Percentiles rank a stretch among this genome's conserved stretches.
phyloP scores from a whole-genome alignment of 1,139 yeast species.

The Protomyces gravidus region DNA sequence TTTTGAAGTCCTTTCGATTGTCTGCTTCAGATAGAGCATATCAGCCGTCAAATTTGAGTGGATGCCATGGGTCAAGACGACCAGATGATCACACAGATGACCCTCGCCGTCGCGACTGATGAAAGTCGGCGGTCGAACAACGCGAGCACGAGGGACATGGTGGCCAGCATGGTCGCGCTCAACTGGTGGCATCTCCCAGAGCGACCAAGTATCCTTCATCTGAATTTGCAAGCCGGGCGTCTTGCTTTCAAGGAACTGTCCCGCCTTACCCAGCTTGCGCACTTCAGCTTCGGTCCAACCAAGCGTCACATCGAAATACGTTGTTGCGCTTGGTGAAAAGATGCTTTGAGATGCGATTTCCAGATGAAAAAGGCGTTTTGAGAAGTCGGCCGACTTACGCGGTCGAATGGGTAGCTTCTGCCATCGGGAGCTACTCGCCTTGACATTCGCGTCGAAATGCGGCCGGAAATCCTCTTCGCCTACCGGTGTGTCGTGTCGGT shows the following conservation, averaged over 20 bases:
- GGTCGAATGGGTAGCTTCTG: conserved; percentile 63
- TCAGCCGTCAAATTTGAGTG: conserved; percentile 89
- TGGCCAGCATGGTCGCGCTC: conserved; percentile 26
- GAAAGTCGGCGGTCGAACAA: conserved; percentile 54
- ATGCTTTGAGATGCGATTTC: conserved; percentile 83
- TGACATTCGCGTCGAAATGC: conserved; percentile 42
- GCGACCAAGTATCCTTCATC: conserved; percentile 30
- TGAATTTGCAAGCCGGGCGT: conserved; percentile 25
- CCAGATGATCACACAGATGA: conserved; percentile 53
- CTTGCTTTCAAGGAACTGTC: conserved; percentile 22
- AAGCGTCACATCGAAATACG: conserved; percentile 64
- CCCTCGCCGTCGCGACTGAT: conserved; percentile 69
- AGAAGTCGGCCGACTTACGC: conserved; percentile 35
- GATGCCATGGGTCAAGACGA: conserved; percentile 81
- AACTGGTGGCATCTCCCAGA: conserved; percentile 32
- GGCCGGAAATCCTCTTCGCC: conserved; percentile 16
- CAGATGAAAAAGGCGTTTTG: conserved; percentile 39
- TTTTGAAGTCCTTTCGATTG: conserved; percentile 54
- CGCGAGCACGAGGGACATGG: conserved; percentile 35
- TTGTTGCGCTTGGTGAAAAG: conserved; percentile 64
- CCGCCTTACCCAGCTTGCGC: conserved; percentile 30
- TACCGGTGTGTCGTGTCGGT: conserved; percentile 46
- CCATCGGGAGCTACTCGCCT: conserved; percentile 60
- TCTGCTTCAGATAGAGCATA: conserved; percentile 78
- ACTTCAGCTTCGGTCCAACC: conserved; percentile 48